Percentiles rank a stretch among this genome's conserved stretches.
These are phyloP conservation scores for Chrysosporium keratinophilum DNA, from an alignment of 2,329 filamentous ascomycete species.

Conservation along the genomic window DNA sequence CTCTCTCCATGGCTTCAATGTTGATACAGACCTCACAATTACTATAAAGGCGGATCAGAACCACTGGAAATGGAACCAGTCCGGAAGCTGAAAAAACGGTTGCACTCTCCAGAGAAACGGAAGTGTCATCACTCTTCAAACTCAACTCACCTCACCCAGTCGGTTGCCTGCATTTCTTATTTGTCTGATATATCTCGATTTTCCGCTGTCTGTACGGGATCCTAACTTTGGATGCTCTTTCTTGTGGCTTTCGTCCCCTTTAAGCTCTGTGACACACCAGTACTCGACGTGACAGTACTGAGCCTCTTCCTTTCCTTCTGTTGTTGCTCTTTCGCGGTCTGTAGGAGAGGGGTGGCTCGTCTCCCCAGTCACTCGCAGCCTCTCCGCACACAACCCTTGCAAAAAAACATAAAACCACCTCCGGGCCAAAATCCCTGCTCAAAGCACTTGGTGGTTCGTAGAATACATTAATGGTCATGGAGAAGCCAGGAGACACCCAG, in stretches of 20 bases:
- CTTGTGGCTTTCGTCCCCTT: background rate
- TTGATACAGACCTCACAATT: background rate
- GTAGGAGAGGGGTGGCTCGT: background rate
- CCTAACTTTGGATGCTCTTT: conserved; percentile 2
- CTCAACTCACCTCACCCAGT: background rate
- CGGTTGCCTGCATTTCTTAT: background rate
- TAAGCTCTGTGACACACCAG: background rate
- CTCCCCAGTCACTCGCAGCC: too few species aligned
- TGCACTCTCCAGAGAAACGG: background rate
- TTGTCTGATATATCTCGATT: background rate
- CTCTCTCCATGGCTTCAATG: background rate
- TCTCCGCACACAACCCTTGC: too few species aligned
- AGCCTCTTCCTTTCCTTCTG: conserved; percentile 3
- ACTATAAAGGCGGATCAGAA: background rate
- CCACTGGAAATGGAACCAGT: conserved; percentile 1
- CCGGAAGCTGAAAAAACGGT: background rate
- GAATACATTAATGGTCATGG: conserved; percentile 14
- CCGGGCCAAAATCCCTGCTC: background rate
- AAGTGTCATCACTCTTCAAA: background rate
- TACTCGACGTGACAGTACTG: conserved; percentile 5
- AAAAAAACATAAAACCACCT: background rate
- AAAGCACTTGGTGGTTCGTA: background rate
- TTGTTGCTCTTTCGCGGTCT: background rate
- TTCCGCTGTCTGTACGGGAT: background rate
- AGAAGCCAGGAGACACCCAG: conserved; percentile 23